Percentiles rank a stretch among this genome's conserved stretches.
phyloP scores from a whole-genome alignment of 768 basidiomycete species.

The Tephrocybe sp. region DNA sequence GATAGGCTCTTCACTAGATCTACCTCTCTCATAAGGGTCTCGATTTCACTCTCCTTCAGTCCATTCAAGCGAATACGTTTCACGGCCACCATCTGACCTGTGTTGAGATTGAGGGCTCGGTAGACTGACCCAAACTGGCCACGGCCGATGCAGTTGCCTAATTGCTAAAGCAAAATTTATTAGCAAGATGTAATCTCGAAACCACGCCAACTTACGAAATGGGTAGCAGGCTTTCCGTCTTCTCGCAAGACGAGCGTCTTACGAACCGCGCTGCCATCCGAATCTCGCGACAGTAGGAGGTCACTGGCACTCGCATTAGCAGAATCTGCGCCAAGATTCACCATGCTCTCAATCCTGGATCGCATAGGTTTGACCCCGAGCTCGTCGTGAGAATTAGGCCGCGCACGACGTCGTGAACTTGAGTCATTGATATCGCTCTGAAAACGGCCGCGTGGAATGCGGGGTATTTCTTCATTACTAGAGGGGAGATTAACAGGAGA shows the following conservation, averaged over 20 bases:
- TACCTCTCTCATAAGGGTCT: constrained; percentile 91
- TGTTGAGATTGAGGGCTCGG: constrained; percentile 89
- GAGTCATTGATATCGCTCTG: constrained; percentile 70
- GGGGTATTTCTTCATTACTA: constrained; percentile 33
- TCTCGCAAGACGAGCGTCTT: constrained; percentile 77
- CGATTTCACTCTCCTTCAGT: constrained; percentile 86
- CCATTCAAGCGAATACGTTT: constrained; percentile 93
- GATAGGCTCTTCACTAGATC: constrained; percentile 87
- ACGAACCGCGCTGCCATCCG: constrained; percentile 64
- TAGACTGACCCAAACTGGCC: constrained; percentile 98
- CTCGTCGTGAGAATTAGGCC: constrained; percentile 73
- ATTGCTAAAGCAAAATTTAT: constrained; percentile 60
- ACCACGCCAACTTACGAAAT: constrained; percentile 63
- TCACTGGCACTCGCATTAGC: constrained; percentile 65
- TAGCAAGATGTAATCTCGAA: constrained; percentile 3
- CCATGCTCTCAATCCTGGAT: constrained; percentile 74
- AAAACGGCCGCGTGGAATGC: constrained; percentile 61
- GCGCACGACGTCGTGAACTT: constrained; percentile 47
- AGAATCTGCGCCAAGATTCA: constrained; percentile 55
- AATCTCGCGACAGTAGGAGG: constrained; percentile 56
- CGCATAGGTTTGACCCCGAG: constrained; percentile 51
- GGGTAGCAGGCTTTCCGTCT: constrained; percentile 75
- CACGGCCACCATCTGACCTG: constrained; percentile 98
- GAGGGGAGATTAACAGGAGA: constrained; percentile 36
- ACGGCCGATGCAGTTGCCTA: constrained; percentile 95